Conservation (phyloP, 768 basidiomycete genomes). For the Basidioascus undulatus region DNA sequence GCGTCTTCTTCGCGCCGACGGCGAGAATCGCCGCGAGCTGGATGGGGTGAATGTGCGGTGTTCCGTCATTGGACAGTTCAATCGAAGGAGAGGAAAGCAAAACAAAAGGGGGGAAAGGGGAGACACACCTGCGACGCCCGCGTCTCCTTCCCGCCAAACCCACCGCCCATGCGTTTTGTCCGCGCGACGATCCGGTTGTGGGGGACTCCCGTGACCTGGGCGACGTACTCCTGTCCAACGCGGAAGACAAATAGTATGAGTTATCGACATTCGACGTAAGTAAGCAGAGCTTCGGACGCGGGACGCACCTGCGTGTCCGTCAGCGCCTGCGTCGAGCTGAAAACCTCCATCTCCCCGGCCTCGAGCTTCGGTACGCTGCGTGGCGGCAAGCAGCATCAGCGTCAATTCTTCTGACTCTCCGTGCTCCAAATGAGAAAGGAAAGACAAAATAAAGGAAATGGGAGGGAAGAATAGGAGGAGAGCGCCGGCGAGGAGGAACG, state of each 20-base stretch:
- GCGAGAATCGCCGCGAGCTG: conserved; percentile 9
- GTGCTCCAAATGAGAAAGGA: too few species aligned
- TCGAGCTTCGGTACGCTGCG: conserved; percentile 13
- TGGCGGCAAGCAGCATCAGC: too few species aligned
- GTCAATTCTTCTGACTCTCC: too few species aligned
- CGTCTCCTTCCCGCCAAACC: conserved; percentile 13
- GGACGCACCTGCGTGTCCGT: too few species aligned
- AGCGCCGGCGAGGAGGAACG: too few species aligned
- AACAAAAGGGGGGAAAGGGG: background rate
- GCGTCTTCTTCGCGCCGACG: conserved; percentile 10
- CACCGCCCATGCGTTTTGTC: conserved; percentile 11
- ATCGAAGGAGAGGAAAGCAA: background rate
- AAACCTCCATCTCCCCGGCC: conserved; percentile 13
- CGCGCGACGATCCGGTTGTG: conserved; percentile 9
- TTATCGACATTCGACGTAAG: too few species aligned
- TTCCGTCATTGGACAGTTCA: background rate
- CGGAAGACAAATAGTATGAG: too few species aligned
- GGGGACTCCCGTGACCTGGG: conserved; percentile 12
- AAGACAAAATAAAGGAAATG: too few species aligned
- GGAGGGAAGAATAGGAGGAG: too few species aligned
- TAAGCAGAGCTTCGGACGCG: too few species aligned
- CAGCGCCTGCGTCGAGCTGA: conserved; percentile 9
- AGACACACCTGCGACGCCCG: conserved; percentile 4
- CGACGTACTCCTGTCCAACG: conserved; percentile 12
- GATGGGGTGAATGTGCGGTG: background rate